A percentile compares a stretch with the other conserved stretches of the same genome.
Evolutionary conservation across 2,329 filamentous ascomycete genomes (phyloP).

Genomic region (Cercospora sp.): DNA sequence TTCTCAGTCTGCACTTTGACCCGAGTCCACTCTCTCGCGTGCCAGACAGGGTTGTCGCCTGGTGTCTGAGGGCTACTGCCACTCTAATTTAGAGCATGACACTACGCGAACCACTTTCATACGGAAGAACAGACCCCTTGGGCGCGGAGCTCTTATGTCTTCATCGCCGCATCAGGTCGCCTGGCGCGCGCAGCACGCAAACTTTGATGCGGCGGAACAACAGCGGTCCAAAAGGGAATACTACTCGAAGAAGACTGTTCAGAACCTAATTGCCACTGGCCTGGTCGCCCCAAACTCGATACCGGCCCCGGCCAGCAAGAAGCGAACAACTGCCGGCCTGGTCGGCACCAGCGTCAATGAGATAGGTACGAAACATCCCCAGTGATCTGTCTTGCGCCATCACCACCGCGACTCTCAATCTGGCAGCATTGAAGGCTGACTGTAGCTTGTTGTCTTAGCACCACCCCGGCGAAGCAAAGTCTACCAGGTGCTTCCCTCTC

Average conservation of each 20-base stretch:
- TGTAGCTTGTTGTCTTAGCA: conserved; percentile 25
- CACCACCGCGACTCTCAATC: conserved; percentile 6
- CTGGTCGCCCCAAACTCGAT: conserved; percentile 18
- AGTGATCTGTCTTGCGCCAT: conserved; percentile 3
- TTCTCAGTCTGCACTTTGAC: background rate
- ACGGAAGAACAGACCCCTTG: conserved; percentile 13
- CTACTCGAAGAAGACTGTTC: conserved; percentile 23
- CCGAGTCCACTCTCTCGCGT: conserved; percentile 6
- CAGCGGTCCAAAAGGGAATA: conserved; percentile 19
- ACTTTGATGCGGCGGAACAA: conserved; percentile 21
- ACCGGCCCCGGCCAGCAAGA: conserved; percentile 2
- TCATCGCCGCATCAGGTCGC: conserved; percentile 22
- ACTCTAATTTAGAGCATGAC: conserved; percentile 29
- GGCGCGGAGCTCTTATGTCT: conserved; percentile 15
- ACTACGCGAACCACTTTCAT: conserved; percentile 24
- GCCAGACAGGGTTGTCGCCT: conserved; percentile 2
- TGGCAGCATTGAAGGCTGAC: conserved; percentile 20
- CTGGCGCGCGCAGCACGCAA: conserved; percentile 17
- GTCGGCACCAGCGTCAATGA: conserved; percentile 22
- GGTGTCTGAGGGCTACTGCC: conserved; percentile 26
- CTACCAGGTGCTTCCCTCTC: conserved; percentile 15
- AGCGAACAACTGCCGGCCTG: conserved; percentile 20
- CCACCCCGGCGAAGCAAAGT: conserved; percentile 26
- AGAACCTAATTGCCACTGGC: conserved; percentile 24
- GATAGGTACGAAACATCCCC: conserved; percentile 27